Conservation (phyloP, 306 rosid genomes). For the Prunus campanulata region DNA sequence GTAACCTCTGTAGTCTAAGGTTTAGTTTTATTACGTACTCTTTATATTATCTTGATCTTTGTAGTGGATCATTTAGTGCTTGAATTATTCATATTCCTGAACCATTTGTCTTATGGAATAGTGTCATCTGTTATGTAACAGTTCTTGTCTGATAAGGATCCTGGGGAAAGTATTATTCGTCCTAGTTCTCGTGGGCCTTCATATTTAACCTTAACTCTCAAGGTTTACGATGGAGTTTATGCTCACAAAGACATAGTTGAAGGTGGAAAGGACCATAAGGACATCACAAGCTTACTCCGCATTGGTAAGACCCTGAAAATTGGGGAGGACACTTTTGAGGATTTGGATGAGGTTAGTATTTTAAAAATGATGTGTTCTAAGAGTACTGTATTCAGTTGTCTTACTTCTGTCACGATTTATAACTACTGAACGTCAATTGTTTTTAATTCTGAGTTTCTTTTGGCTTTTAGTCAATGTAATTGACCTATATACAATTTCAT, state of each 20-base stretch:
- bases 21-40: neutral
- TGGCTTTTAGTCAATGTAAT: neutral
- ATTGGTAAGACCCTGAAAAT: slow-evolving; percentile 94
- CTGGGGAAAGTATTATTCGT: slow-evolving; percentile 94
- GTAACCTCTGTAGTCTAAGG: neutral
- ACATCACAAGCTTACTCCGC: slow-evolving; percentile 90
- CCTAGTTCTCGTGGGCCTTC: slow-evolving; percentile 97
- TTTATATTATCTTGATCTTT: neutral
- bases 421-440: neutral
- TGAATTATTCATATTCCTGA: neutral
- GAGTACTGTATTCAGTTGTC: neutral
- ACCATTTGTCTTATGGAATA: neutral
- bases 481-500: neutral
- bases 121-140: slow-evolving; percentile 28
- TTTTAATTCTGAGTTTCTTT: neutral
- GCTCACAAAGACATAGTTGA: slow-evolving; percentile 96
- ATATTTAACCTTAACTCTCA: slow-evolving; percentile 82
- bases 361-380: neutral
- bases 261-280: slow-evolving; percentile 98
- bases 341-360: slow-evolving; percentile 84
- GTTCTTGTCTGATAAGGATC: slow-evolving; percentile 93
- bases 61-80: neutral
- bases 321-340: slow-evolving; percentile 99
- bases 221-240: slow-evolving; percentile 90
- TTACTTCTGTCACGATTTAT: neutral